Evolutionary conservation across 768 basidiomycete genomes (phyloP), one percentile per base, ranked within the genome.

Genomic region (Mrakia frigida): DNA sequence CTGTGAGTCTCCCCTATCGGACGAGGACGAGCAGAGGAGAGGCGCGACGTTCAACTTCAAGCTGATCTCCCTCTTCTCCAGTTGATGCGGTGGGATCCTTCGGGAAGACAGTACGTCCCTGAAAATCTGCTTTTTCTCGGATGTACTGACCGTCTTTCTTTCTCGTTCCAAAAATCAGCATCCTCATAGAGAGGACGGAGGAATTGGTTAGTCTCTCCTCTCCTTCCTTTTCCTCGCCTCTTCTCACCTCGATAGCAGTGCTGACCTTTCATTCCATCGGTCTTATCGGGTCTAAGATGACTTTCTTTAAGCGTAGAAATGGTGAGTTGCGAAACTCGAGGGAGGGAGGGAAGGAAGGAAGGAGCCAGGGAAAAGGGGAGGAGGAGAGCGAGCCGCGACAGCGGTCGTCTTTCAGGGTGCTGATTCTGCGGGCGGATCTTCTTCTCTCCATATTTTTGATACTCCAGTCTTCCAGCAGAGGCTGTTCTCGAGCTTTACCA

Each of bases 71-170:
- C 7, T 56, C 28, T 28, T n/a, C 25, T 53, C 23, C 52, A 56
- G 56, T 56, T 56, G 56, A 56, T 56, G 56, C 13, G 56, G n/a
- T 56, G 56, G 56, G 56, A 56, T 28, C 56, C 56, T 28, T 56
- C 56, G 11, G 56, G 56, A 14, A 13, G 3, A n/a, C 56, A 56
- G 56, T 56, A 14, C 23, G 56, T 56, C n/a, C 13, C 56, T 56
- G 9, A 1, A 10, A 0, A n/a, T 28, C 56, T 56, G 6, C 56
- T 56, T 14, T 6, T 21, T 25, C 56, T 56, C 25, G 9, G 25
- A 28, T 6, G 56, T 11, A 56, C 25, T 52, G 46, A 56, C 5
- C 10, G 56, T n/a, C n/a, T 28, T 28, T 25, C 1, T 25, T 56
- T 25, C 56, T 6, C 3, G 0, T 10, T 28, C 23, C 23, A n/a